phyloP scores from a whole-genome alignment of 768 basidiomycete genomes.

The Rhodosporidiobolus odoratus region DNA sequence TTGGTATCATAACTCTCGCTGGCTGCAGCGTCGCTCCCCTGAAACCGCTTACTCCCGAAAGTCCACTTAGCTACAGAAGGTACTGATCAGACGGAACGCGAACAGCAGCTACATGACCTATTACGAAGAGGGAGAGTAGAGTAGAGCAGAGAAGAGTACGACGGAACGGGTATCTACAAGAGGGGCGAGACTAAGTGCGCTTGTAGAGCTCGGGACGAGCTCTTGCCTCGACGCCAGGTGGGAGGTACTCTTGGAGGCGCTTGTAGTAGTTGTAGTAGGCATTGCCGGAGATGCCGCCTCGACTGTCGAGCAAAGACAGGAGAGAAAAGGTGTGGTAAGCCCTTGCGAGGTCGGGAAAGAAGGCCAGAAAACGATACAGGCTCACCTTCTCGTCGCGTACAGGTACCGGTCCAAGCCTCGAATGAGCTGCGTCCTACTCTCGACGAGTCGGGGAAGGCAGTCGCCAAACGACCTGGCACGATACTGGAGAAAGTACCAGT shows the following conservation, averaged over 20 bases:
- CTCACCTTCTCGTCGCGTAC: background rate
- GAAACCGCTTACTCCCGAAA: background rate
- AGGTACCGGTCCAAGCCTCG: background rate
- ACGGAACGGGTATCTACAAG: background rate
- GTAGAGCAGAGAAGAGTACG: background rate
- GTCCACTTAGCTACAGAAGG: too few species aligned
- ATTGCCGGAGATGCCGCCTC: background rate
- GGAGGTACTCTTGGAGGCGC: background rate
- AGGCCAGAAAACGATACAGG: too few species aligned
- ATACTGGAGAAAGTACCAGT: conserved; percentile 4
- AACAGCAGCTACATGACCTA: too few species aligned
- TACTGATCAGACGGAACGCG: too few species aligned
- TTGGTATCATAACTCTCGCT: too few species aligned
- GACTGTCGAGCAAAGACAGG: background rate
- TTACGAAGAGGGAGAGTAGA: too few species aligned
- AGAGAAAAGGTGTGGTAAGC: background rate
- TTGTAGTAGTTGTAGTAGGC: background rate
- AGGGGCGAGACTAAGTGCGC: background rate
- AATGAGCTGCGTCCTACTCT: background rate
- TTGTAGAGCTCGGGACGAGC: background rate
- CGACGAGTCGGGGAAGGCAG: background rate
- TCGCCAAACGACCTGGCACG: background rate
- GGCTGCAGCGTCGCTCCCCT: background rate
- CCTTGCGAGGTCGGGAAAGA: too few species aligned
- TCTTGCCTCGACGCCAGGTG: background rate